Percentiles rank a stretch among this genome's conserved stretches.
Evolutionary conservation across 106 monocot genomes (phyloP).

Genomic region (Dioscorea dumetorum): DNA sequence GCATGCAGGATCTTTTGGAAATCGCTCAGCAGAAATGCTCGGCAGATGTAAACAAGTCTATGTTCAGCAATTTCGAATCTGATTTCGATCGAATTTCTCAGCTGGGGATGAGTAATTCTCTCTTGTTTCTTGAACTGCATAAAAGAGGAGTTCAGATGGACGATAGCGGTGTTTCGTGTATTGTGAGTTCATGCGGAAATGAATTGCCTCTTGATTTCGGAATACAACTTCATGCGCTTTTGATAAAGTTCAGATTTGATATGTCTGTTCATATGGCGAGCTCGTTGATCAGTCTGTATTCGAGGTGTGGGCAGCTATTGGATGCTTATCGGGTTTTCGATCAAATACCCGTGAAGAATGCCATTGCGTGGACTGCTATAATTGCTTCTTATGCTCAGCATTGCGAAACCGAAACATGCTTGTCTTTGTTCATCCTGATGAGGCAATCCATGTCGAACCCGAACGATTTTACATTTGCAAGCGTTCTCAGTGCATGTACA

Average conservation of each 20-base stretch:
- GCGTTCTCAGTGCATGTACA: constrained; percentile 41
- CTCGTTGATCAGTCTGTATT: constrained; percentile 45
- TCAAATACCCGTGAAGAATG: constrained; percentile 22
- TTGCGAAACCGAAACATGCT: constrained; percentile 22
- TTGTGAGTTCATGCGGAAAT: constrained; percentile 22
- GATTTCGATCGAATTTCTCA: not conserved
- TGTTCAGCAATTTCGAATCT: not conserved
- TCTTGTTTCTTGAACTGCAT: constrained; percentile 19
- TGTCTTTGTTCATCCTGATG: constrained; percentile 30
- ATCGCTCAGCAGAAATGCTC: not conserved
- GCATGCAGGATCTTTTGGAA: constrained; percentile 36
- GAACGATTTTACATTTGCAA: constrained; percentile 51
- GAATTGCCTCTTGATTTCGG: constrained; percentile 13
- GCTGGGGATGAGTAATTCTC: constrained; percentile 8
- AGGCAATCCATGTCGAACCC: constrained; percentile 19
- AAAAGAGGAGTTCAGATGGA: constrained; percentile 20
- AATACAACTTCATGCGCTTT: constrained; percentile 35
- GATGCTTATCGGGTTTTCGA: constrained; percentile 30
- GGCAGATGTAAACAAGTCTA: not conserved
- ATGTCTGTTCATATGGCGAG: constrained; percentile 15
- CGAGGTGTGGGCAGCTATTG: constrained; percentile 22
- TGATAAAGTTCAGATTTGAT: constrained; percentile 22
- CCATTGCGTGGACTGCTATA: constrained; percentile 40
- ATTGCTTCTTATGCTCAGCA: constrained; percentile 41
- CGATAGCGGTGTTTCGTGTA: constrained; percentile 9